Conservation (phyloP, 768 basidiomycete genomes). For the Exidia glandulosa region DNA sequence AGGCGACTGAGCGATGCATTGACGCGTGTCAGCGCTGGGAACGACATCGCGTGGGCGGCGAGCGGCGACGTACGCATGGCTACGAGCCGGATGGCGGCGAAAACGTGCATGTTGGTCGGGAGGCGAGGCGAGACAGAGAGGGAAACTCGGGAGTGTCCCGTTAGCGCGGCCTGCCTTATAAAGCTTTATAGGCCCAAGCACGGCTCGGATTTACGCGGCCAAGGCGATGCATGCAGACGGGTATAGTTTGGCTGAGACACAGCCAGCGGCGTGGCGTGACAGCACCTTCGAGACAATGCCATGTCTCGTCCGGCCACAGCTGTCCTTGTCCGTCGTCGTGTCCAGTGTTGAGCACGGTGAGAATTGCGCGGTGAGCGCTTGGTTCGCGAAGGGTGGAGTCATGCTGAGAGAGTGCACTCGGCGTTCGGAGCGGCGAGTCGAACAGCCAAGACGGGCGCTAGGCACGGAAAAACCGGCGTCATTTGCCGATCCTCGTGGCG, state of each 20-base stretch:
- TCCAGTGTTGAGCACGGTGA: no score
- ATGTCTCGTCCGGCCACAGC: no score
- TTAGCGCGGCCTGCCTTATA: neutral
- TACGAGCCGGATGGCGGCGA: slow-evolving; percentile 3
- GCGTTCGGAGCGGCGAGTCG: no score
- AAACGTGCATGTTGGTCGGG: neutral
- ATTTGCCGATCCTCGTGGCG: no score
- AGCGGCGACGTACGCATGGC: neutral
- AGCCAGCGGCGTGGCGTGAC: no score
- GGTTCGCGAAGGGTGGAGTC: no score
- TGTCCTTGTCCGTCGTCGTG: no score
- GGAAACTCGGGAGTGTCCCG: neutral
- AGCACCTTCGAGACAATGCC: no score
- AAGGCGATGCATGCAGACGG: neutral
- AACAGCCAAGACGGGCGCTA: no score
- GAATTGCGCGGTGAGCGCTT: no score
- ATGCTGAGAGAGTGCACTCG: no score
- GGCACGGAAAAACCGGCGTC: no score
- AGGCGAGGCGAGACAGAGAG: neutral
- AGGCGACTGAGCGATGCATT: neutral
- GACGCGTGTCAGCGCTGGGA: neutral
- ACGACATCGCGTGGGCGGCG: slow-evolving; percentile 1
- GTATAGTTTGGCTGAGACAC: neutral
- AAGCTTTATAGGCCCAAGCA: neutral
- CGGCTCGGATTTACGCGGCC: neutral